Base-by-base conservation (phyloP, 148 eudicot species). In the Heliamphora exappendiculata region DNA sequence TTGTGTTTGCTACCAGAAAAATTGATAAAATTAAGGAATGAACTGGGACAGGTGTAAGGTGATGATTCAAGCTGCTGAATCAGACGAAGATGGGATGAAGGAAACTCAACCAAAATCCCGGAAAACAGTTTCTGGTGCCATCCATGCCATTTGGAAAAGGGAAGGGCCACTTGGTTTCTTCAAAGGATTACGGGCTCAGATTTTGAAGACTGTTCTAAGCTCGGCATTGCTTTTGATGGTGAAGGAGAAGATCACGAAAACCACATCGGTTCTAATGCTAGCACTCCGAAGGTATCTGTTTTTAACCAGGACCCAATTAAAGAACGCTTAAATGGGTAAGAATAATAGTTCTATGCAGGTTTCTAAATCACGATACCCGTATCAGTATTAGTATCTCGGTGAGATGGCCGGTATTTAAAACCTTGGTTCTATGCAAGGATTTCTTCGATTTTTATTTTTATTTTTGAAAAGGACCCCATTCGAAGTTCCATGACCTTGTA, bases 201-300 rank as follows among this genome's bases (percentile, higher is more conserved):
- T 94, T 69, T 78, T 92, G 81, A 94, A 94, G 86, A 94, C 98
- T 4, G 98, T 94, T 51, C 75, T 94, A 41, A 92, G 98, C 82
- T 92, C 98, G 55, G 98, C 98, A 1, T 80, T 94, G 83, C 97
- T 92, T 41, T 76, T 94, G 85, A 94, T 91, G 98, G 86, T 94
- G 58, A 94, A 94, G 88, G 98, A 94, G 87, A 94, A 94, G 86
- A 90, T 94, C 77, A 81, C 95, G 12, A 94, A 89, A 85, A 69
- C 85, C 33, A 90, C 95, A 19, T 94, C 97, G 98, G 91, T 91
- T 26, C 66, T 89, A 20, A 83, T 94, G 84, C 84, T 94, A 74
- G 97, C 95, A n/a, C 80, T 94, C 20, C 81, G 81, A 77, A 90
- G 82, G 77, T 85, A 82, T 67, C 65, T 90, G 76, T 59, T 82